A percentile compares a stretch with the other conserved stretches of the same genome.
Conservation (phyloP, 2,329 filamentous ascomycete genomes). For the Karstenula rhodostoma region DNA sequence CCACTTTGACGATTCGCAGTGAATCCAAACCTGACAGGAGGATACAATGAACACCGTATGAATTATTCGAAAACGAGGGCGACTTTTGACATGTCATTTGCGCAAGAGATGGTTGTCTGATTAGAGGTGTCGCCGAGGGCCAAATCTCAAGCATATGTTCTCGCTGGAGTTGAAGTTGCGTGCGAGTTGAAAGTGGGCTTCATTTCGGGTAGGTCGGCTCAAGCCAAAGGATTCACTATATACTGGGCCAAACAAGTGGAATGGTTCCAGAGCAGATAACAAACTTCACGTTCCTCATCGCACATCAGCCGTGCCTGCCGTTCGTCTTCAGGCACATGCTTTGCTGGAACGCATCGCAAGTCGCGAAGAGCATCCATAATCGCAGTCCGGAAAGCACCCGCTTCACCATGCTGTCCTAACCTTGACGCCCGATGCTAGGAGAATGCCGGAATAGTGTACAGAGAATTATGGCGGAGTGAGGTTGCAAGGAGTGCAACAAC, state of each 20-base stretch:
- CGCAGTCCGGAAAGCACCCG: not conserved
- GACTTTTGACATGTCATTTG: too few relatives aligned
- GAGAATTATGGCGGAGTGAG: constrained; percentile 1
- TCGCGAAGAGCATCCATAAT: not conserved
- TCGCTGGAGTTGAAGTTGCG: too few relatives aligned
- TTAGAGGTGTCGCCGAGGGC: not conserved
- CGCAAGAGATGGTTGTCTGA: too few relatives aligned
- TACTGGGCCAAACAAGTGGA: not conserved
- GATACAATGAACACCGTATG: too few relatives aligned
- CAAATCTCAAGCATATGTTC: not conserved
- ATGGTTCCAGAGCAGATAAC: constrained; percentile 6
- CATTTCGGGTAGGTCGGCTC: constrained; percentile 3
- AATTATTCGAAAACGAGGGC: too few relatives aligned
- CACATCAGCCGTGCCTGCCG: not conserved
- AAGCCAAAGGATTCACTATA: constrained; percentile 4
- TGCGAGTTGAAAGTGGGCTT: not conserved
- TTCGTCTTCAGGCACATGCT: not conserved
- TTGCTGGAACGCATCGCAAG: not conserved
- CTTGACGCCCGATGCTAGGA: constrained; percentile 18
- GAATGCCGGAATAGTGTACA: constrained; percentile 22
- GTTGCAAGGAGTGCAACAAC: not conserved
- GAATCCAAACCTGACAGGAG: too few relatives aligned
- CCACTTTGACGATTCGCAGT: too few relatives aligned
- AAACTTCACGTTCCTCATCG: constrained; percentile 8
- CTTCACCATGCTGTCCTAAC: constrained; percentile 9